Base-by-base conservation (phyloP, 2,329 filamentous ascomycete genomes). In the Colletotrichum filicis region DNA sequence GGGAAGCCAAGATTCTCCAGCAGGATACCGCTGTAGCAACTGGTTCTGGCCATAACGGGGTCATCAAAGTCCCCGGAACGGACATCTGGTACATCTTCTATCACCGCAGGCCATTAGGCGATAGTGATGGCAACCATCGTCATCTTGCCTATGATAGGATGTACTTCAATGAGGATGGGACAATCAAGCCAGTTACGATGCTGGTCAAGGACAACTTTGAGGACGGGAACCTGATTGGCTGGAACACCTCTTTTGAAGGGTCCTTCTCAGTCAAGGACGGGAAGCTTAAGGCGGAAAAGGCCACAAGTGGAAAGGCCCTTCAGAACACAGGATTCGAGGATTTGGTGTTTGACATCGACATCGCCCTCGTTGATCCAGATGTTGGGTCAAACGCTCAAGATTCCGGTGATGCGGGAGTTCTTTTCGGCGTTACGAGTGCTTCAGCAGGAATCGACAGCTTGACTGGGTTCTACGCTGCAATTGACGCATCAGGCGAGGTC, bases 121-220 rank as follows among this genome's bases (percentile, higher is more conserved):
- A 42, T 3, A 42, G 37, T 42, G 37, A 42, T 8, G 16, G 37
- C 37, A 42, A 42, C 16, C 84, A 87, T 76, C 84, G 86, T 3
- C 82, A 84, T 19, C 77, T 85, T 3, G 85, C 85, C 42, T 87
- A 87, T 64, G 86, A 88, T 76, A 82, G 85, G 19, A 85, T 88
- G 81, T 80, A 83, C 73, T 87, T 88, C 74, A 81, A 85, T 71
- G 79, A 80, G 1, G 78, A 84, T 37, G 85, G 83, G 22, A 84
- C 81, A 49, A 87, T 87, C 53, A 75, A 79, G 57, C 81, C 81
- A 1, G 79, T 88, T 5, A 78, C 77, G 53, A 87, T 88, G 84
- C 78, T 84, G 14, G 84, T 85, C 11, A 80, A 82, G 71, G 83
- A 86, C 74, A 80, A 85, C 74, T 42, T 42, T 19, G 37, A 42